Evolutionary conservation across 2,329 filamentous ascomycete species (phyloP), one percentile per base, ranked within the genome.

Genomic region (Pyricularia sp.): DNA sequence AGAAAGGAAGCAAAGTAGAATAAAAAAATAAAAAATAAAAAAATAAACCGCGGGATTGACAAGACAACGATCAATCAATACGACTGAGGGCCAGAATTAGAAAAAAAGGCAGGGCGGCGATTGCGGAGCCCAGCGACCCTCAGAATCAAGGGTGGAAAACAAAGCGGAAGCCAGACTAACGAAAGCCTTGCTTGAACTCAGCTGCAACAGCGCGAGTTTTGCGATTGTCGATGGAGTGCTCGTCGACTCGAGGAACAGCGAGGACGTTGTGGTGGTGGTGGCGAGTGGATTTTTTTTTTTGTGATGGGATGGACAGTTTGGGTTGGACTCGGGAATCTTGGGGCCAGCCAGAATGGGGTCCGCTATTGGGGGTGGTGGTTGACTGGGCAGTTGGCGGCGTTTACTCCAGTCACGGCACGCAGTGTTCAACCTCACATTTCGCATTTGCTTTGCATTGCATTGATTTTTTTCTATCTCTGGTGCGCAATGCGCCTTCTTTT

Each of bases 291-390:
- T 30, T 68, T 68, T 68, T 67, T 68, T 68, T 61, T 58, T 66
- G 64, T 64, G 58, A 68, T 68, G 55, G 64, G 25, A 68, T 68
- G 25, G 26, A 64, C 28, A 33, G 30, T 64, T 63, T 59, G 66
- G 66, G 55, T 68, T 61, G 65, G 65, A 66, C 65, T 66, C 55
- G 30, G 55, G 66, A 50, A 68, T 31, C 30, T 61, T 33, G 66
- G 28, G n/a, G 33, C 64, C 55, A 64, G 58, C 66, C 66, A 68
- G 64, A 59, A 68, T 68, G 66, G 66, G 66, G 65, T 66, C 65
- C 33, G 65, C 33, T 66, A 64, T 23, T 42, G 64, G 64, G 20
- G 64, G 28, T 65, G 63, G 64, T 66, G 64, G 31, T n/a, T 23
- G 64, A 36, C 50, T 20, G 20, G 65, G 65, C 66, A 36, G 66